Conservation (phyloP, 2,329 filamentous ascomycete species). For the Cladosporium phlei region DNA sequence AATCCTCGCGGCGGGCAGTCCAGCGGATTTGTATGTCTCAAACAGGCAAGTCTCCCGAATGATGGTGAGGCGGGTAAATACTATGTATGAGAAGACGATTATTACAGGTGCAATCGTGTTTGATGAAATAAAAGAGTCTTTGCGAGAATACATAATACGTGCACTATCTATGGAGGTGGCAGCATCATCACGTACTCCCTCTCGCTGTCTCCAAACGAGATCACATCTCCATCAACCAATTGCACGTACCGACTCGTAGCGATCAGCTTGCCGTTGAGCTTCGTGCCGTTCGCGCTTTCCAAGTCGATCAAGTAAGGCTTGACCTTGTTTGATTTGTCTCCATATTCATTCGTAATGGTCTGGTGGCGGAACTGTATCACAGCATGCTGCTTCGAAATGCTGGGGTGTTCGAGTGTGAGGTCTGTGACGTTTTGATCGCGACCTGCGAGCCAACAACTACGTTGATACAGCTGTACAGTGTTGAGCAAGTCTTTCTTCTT, state of each 20-base stretch:
- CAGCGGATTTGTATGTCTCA: not conserved
- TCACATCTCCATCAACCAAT: constrained; percentile 78
- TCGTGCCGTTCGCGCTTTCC: constrained; percentile 87
- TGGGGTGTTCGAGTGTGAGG: constrained; percentile 79
- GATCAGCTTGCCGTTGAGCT: constrained; percentile 69
- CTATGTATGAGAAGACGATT: too few species aligned
- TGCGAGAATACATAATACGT: not conserved
- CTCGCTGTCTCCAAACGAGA: constrained; percentile 81
- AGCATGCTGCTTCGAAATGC: constrained; percentile 91
- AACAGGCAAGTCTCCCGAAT: not conserved
- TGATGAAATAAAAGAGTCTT: too few species aligned
- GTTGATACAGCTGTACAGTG: constrained; percentile 68
- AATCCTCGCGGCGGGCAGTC: constrained; percentile 11
- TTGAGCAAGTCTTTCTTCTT: constrained; percentile 73
- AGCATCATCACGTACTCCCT: constrained; percentile 97
- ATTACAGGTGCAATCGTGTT: too few species aligned
- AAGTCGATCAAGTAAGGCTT: constrained; percentile 87
- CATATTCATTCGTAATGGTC: constrained; percentile 79
- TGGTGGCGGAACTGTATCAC: constrained; percentile 88
- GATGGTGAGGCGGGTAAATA: not conserved
- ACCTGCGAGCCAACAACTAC: constrained; percentile 88
- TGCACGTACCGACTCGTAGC: constrained; percentile 79
- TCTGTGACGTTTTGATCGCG: constrained; percentile 78
- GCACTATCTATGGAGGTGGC: constrained; percentile 33
- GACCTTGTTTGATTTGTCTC: constrained; percentile 68